Evolutionary conservation across 2,329 filamentous ascomycete species (phyloP).

Genomic region (Penicillium sp.): DNA sequence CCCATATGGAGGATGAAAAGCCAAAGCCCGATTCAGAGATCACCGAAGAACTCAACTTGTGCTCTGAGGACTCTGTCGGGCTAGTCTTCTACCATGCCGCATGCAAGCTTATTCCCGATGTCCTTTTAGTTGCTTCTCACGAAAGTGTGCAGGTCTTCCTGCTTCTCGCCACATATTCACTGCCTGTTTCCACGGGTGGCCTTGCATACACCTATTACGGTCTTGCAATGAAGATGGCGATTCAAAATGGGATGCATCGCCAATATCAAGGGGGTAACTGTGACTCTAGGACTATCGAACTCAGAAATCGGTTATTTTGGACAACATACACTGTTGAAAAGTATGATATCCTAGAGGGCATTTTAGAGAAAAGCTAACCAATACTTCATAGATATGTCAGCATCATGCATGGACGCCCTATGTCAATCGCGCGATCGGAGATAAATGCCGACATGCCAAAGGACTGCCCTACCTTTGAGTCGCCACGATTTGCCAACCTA

Average conservation of each 20-base stretch:
- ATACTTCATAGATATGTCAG: slow-evolving; percentile 48
- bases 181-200: slow-evolving; percentile 57
- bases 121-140: slow-evolving; percentile 56
- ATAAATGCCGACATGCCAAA: slow-evolving; percentile 55
- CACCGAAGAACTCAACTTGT: slow-evolving; percentile 29
- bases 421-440: slow-evolving; percentile 53
- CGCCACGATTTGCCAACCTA: slow-evolving; percentile 48
- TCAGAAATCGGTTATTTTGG: slow-evolving; percentile 58
- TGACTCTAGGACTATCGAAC: slow-evolving; percentile 51
- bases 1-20: slow-evolving; percentile 39
- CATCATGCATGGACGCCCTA: slow-evolving; percentile 56
- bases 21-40: slow-evolving; percentile 21
- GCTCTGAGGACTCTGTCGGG: slow-evolving; percentile 54
- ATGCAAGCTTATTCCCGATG: slow-evolving; percentile 54
- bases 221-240: slow-evolving; percentile 56
- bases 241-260: slow-evolving; percentile 61
- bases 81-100: slow-evolving; percentile 57
- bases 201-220: slow-evolving; percentile 58
- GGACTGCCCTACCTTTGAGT: slow-evolving; percentile 42
- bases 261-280: slow-evolving; percentile 49
- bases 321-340: slow-evolving; percentile 57
- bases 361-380: neutral
- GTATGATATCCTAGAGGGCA: slow-evolving; percentile 31
- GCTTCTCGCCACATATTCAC: slow-evolving; percentile 54
- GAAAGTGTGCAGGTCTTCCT: slow-evolving; percentile 60